Evolutionary conservation across 768 basidiomycete genomes (phyloP).

Genomic region (Pholiota molesta): DNA sequence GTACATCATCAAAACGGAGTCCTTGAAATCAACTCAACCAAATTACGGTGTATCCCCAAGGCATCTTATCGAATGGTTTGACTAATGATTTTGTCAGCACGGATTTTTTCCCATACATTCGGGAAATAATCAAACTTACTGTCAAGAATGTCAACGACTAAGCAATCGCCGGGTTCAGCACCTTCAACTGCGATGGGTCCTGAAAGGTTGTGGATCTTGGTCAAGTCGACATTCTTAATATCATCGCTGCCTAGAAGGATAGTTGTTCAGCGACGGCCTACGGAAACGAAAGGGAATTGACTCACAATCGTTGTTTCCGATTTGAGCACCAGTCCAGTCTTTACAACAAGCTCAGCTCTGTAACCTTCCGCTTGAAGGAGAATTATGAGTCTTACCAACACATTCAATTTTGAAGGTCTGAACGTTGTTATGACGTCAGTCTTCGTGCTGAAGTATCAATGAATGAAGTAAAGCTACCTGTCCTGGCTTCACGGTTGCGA

Average conservation of each 20-base stretch:
- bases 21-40: background rate
- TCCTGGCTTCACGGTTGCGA: conserved; percentile 64
- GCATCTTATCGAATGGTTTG: conserved; percentile 71
- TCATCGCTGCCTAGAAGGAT: conserved; percentile 59
- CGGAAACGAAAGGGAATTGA: conserved; percentile 5
- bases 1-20: background rate
- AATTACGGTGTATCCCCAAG: conserved; percentile 77
- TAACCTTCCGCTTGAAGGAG: background rate
- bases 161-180: conserved; percentile 77
- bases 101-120: background rate
- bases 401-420: conserved; percentile 75
- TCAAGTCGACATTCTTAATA: conserved; percentile 64
- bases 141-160: conserved; percentile 82
- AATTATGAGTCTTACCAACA: conserved; percentile 45
- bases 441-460: background rate
- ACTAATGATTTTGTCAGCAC: conserved; percentile 36
- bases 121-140: conserved; percentile 37
- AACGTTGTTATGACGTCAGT: background rate
- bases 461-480: conserved; percentile 35
- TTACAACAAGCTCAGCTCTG: background rate
- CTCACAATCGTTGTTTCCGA: conserved; percentile 74
- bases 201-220: conserved; percentile 72
- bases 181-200: conserved; percentile 78
- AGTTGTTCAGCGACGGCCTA: background rate
- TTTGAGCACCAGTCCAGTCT: conserved; percentile 84